Evolutionary conservation across 164 flowering plant genomes (phyloP).

Genomic region (Annona cherimola): DNA sequence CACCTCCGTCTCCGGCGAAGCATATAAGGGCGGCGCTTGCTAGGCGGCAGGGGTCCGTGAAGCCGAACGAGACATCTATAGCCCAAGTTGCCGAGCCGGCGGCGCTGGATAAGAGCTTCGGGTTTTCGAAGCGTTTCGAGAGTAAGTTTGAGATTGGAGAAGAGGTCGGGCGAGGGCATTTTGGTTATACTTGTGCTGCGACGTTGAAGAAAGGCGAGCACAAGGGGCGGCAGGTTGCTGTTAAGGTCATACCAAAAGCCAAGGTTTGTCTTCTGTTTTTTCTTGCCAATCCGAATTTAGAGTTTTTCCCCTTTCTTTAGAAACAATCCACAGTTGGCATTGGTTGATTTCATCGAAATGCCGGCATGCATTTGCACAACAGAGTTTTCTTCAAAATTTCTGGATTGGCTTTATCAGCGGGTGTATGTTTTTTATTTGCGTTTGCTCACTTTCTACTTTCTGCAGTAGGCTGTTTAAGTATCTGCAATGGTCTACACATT

Average conservation of each 20-base stretch:
- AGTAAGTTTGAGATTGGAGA: constrained; percentile 78
- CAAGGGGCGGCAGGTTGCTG: constrained; percentile 70
- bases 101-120: constrained; percentile 72
- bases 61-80: constrained; percentile 70
- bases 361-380: too few relatives aligned
- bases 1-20: constrained; percentile 95
- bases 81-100: constrained; percentile 55
- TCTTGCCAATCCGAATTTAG: neutral
- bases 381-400: too few relatives aligned
- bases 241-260: constrained; percentile 70
- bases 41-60: constrained; percentile 77
- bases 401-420: too few relatives aligned
- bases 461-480: too few relatives aligned
- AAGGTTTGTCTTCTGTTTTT: constrained; percentile 36
- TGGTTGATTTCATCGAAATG: too few relatives aligned
- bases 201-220: constrained; percentile 71
- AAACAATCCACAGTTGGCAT: too few relatives aligned
- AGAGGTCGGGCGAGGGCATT: constrained; percentile 87
- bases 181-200: constrained; percentile 75
- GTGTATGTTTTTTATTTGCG: too few relatives aligned
- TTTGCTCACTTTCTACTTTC: too few relatives aligned
- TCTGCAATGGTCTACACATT: too few relatives aligned
- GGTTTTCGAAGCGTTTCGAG: constrained; percentile 63
- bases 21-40: constrained; percentile 69
- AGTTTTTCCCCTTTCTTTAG: neutral